Conservation (phyloP, 768 basidiomycete species). For the Suillus brevipes region DNA sequence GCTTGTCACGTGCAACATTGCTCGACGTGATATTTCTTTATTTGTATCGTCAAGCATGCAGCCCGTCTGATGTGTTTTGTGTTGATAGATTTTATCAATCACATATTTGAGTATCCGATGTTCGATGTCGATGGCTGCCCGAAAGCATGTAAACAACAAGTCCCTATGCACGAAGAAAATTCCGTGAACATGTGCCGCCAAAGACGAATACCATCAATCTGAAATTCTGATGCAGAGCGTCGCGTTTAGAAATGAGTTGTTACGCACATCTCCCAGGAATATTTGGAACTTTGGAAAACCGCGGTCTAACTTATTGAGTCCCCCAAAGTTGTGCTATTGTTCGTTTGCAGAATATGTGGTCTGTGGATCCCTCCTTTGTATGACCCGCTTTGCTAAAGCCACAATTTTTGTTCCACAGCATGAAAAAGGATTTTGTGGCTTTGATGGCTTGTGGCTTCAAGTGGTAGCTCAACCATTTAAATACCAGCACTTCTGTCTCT, state of each 20-base stretch:
- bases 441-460: not conserved
- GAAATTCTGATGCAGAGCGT: not conserved
- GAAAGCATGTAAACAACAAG: not conserved
- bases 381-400: not conserved
- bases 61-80: not conserved
- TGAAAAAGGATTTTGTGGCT: not conserved
- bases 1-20: not conserved
- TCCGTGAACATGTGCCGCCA: not conserved
- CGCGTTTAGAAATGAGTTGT: not conserved
- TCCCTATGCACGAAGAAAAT: not conserved
- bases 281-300: not conserved
- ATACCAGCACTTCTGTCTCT: not conserved
- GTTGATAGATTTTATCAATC: slow-evolving; percentile 3
- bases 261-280: not conserved
- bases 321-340: not conserved
- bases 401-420: not conserved
- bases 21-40: not conserved
- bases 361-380: not conserved
- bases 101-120: not conserved
- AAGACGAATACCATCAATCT: not conserved
- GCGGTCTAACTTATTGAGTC: not conserved
- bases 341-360: not conserved
- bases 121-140: not conserved
- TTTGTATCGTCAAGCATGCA: not conserved
- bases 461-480: not conserved